phyloP scores from a whole-genome alignment of 306 rosid genomes.

The Sesbania bispinosa region DNA sequence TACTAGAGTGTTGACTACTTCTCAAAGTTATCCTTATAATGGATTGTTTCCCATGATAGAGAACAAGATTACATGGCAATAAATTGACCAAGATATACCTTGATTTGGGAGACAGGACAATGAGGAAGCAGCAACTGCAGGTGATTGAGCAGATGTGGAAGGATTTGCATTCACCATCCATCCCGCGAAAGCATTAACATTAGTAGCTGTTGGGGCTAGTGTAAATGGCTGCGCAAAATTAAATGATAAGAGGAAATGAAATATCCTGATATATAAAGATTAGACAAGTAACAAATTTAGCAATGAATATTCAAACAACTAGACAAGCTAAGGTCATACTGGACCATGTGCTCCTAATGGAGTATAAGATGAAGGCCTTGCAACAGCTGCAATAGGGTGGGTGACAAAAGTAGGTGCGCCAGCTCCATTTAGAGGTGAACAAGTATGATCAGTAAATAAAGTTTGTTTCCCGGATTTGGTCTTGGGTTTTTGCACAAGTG shows the following conservation, averaged over 20 bases:
- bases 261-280: not conserved
- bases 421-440: slow-evolving; percentile 53
- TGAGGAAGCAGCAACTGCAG: slow-evolving; percentile 31
- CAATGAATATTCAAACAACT: slow-evolving; percentile 31
- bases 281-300: not conserved
- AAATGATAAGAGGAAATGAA: not conserved
- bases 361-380: slow-evolving; percentile 53
- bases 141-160: slow-evolving; percentile 35
- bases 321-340: slow-evolving; percentile 17
- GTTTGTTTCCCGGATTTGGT: slow-evolving; percentile 60
- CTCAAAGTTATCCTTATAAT: not conserved
- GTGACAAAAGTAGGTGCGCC: slow-evolving; percentile 39
- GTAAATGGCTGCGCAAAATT: slow-evolving; percentile 40
- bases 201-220: slow-evolving; percentile 29
- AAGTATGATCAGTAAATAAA: slow-evolving; percentile 59
- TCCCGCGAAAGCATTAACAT: slow-evolving; percentile 40
- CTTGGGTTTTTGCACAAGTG: slow-evolving; percentile 57
- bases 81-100: slow-evolving; percentile 37
- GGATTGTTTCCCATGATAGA: not conserved
- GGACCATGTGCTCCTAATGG: slow-evolving; percentile 44
- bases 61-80: not conserved
- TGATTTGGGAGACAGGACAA: slow-evolving; percentile 39
- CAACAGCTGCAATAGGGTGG: slow-evolving; percentile 44
- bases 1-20: not conserved
- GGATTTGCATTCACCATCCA: slow-evolving; percentile 44